These are phyloP conservation scores for Alternaria arbusti DNA, from an alignment of 2,329 filamentous ascomycete genomes.

Conservation along the genomic window DNA sequence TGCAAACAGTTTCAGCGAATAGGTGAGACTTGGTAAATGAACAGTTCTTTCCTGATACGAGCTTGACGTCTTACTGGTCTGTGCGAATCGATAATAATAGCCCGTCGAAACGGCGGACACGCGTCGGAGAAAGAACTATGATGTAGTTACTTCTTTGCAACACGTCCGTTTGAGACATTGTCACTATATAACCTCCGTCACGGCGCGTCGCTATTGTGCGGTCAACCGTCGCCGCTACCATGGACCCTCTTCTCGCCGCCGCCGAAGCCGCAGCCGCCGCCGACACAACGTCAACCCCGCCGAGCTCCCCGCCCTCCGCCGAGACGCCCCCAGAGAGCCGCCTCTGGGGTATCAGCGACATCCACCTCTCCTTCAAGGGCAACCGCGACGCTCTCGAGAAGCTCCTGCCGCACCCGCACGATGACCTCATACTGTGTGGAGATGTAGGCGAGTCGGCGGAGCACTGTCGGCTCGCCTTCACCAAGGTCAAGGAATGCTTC, in stretches of 20 bases:
- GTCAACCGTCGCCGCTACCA: constrained; percentile 7
- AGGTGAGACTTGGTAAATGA: not conserved
- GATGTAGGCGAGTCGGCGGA: constrained; percentile 49
- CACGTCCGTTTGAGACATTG: not conserved
- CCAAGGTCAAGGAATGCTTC: constrained; percentile 51
- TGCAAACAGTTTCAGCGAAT: not conserved
- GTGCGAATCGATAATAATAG: constrained; percentile 1
- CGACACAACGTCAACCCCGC: constrained; percentile 8
- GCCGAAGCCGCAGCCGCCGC: constrained; percentile 19
- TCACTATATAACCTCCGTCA: not conserved
- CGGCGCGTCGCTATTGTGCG: not conserved
- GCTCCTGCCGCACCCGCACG: constrained; percentile 48
- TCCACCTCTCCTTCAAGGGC: constrained; percentile 55
- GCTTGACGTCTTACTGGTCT: constrained; percentile 3
- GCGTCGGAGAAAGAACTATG: not conserved
- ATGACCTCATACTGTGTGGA: constrained; percentile 55
- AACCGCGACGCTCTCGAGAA: constrained; percentile 54
- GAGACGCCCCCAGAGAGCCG: constrained; percentile 24
- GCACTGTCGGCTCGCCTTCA: constrained; percentile 45
- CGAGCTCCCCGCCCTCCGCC: constrained; percentile 13
- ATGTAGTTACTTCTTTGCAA: not conserved
- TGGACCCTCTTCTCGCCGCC: constrained; percentile 33
- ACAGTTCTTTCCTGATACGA: not conserved
- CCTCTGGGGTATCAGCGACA: constrained; percentile 56
- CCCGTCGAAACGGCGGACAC: not conserved